Conservation (phyloP, 2,329 filamentous ascomycete species). For the Arthrobotrys megalospora region DNA sequence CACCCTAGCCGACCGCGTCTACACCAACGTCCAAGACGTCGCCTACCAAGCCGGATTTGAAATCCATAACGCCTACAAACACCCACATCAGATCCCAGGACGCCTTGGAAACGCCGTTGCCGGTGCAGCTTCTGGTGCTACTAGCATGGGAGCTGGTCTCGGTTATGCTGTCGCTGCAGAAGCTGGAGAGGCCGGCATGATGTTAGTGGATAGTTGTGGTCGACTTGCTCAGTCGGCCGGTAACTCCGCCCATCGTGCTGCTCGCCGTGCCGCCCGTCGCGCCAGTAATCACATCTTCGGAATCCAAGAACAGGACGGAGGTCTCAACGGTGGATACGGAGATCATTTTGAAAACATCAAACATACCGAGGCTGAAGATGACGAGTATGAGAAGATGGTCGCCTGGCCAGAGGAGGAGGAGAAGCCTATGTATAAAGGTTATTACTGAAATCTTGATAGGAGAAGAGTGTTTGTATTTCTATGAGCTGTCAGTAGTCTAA, state of each 20-base stretch:
- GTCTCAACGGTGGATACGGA: not conserved
- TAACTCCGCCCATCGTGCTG: conserved; percentile 6
- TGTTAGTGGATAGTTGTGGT: not conserved
- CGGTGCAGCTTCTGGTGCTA: not conserved
- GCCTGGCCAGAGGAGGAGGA: conserved; percentile 40
- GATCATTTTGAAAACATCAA: conserved; percentile 20
- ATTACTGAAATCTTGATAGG: not conserved
- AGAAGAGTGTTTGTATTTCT: not conserved
- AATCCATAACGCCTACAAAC: conserved; percentile 28
- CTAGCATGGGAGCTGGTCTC: not conserved
- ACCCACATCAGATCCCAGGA: conserved; percentile 25
- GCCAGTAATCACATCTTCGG: conserved; percentile 26
- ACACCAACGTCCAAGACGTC: conserved; percentile 25
- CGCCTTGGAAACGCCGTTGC: conserved; percentile 17
- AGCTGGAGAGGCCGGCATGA: not conserved
- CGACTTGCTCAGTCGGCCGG: conserved; percentile 13
- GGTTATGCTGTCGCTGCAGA: conserved; percentile 3
- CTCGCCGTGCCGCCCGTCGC: conserved; percentile 3
- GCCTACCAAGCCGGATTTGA: conserved; percentile 45
- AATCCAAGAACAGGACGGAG: conserved; percentile 23
- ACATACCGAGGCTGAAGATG: conserved; percentile 4
- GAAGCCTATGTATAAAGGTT: conserved; percentile 2
- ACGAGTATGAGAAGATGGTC: not conserved
- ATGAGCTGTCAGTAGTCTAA: not conserved
- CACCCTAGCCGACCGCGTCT: conserved; percentile 12